These are phyloP conservation scores for Aureobasidium lini DNA, from an alignment of 2,329 filamentous ascomycete genomes.

Conservation along the genomic window DNA sequence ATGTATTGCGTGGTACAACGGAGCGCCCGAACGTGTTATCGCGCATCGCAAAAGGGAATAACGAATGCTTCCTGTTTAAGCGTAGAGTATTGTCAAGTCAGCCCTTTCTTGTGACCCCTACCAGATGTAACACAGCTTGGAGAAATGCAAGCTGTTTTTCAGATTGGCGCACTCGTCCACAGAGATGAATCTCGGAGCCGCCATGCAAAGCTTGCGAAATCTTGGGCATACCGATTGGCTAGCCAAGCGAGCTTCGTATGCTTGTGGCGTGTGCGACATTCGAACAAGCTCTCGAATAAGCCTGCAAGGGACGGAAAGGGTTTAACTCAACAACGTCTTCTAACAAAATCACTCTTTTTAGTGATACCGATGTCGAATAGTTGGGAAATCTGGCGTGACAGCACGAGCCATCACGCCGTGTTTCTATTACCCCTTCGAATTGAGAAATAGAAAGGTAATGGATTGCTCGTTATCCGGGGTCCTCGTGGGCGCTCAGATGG, in stretches of 20 bases:
- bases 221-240: background rate
- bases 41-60: background rate
- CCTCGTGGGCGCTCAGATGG: constrained; percentile 12
- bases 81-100: too few relatives aligned
- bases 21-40: background rate
- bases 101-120: too few relatives aligned
- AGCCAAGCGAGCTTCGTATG: constrained; percentile 9
- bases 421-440: constrained; percentile 12
- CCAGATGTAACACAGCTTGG: too few relatives aligned
- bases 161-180: too few relatives aligned
- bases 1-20: background rate
- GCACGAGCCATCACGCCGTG: constrained; percentile 1
- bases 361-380: background rate
- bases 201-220: background rate
- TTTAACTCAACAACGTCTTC: background rate
- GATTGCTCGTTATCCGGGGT: constrained; percentile 12
- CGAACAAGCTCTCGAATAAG: background rate
- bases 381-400: background rate
- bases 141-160: too few relatives aligned
- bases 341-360: background rate
- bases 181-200: background rate
- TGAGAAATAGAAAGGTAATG: constrained; percentile 2
- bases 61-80: background rate
- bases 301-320: background rate
- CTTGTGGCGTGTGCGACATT: background rate